These are phyloP conservation scores for Pichia pseudocactophila DNA, from an alignment of 805 yeast species.

Conservation along the genomic window DNA sequence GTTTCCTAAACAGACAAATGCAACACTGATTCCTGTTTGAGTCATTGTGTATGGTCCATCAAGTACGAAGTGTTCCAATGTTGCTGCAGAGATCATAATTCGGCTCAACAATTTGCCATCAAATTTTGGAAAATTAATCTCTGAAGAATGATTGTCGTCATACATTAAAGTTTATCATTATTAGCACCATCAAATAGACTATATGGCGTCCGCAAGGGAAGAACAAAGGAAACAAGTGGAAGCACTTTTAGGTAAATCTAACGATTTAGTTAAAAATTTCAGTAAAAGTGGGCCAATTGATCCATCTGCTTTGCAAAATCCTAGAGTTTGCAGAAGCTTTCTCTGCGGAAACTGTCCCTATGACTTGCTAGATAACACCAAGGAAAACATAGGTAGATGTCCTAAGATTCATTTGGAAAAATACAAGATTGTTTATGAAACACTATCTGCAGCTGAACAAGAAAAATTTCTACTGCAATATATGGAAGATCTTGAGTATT, in stretches of 20 bases:
- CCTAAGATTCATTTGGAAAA: slow-evolving; percentile 68
- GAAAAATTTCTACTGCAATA: slow-evolving; percentile 39
- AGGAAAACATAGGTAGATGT: slow-evolving; percentile 75
- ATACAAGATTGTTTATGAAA: slow-evolving; percentile 61
- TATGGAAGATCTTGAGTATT: slow-evolving; percentile 37
- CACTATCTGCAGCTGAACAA: slow-evolving; percentile 21
- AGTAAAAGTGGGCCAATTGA: slow-evolving; percentile 10
- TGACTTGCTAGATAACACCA: slow-evolving; percentile 74
- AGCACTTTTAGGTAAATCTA: slow-evolving; percentile 69
- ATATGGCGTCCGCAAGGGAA: slow-evolving; percentile 42
- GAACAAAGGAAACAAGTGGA: slow-evolving; percentile 70
- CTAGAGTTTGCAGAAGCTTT: slow-evolving; percentile 68
- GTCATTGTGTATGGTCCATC: slow-evolving; percentile 2
- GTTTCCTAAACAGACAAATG: slow-evolving; percentile 87
- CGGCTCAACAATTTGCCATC: too few relatives aligned
- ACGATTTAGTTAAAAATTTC: slow-evolving; percentile 22
- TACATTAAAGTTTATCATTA: not conserved
- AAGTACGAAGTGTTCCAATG: not conserved
- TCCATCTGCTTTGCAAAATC: slow-evolving; percentile 36
- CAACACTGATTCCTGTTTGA: slow-evolving; percentile 36
- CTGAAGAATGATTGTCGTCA: too few relatives aligned
- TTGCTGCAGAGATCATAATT: not conserved
- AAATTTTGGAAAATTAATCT: too few relatives aligned
- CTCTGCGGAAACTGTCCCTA: slow-evolving; percentile 83
- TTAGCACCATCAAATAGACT: not conserved